These are phyloP conservation scores for Elongisporangium undulatum DNA, from an alignment of 352 stramenopile genomes.

Conservation along the genomic window DNA sequence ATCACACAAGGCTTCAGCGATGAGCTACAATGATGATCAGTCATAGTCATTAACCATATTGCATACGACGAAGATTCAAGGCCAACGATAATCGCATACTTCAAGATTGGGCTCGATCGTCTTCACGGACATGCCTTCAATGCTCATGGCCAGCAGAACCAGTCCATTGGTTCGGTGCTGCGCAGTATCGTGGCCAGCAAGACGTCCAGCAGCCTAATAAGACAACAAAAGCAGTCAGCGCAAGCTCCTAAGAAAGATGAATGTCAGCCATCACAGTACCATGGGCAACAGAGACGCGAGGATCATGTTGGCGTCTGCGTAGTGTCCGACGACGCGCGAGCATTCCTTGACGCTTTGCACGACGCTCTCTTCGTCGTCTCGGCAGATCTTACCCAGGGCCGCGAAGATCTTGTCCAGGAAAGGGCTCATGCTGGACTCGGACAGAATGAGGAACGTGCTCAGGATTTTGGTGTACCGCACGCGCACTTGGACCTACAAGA, in stretches of 20 bases:
- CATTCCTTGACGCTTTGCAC: conserved; percentile 60
- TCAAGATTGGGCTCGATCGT: conserved; percentile 61
- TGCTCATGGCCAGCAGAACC: conserved; percentile 74
- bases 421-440: conserved; percentile 63
- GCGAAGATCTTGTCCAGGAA: conserved; percentile 73
- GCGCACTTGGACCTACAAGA: conserved; percentile 56
- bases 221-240: conserved; percentile 1
- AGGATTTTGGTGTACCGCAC: conserved; percentile 72
- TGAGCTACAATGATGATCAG: conserved; percentile 24
- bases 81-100: conserved; percentile 12
- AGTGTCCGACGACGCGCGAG: conserved; percentile 57
- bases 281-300: conserved; percentile 71
- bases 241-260: background rate
- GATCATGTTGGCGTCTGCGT: conserved; percentile 70
- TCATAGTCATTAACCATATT: background rate
- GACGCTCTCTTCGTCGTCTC: conserved; percentile 65
- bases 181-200: conserved; percentile 69
- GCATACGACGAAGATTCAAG: background rate
- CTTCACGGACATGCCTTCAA: conserved; percentile 65
- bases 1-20: conserved; percentile 73
- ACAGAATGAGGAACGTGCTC: conserved; percentile 58
- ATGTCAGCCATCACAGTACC: conserved; percentile 13
- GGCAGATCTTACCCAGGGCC: conserved; percentile 67
- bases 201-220: conserved; percentile 35
- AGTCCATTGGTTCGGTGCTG: conserved; percentile 78